phyloP scores from a whole-genome alignment of 495 filamentous ascomycete species.

The Neurospora sp. region DNA sequence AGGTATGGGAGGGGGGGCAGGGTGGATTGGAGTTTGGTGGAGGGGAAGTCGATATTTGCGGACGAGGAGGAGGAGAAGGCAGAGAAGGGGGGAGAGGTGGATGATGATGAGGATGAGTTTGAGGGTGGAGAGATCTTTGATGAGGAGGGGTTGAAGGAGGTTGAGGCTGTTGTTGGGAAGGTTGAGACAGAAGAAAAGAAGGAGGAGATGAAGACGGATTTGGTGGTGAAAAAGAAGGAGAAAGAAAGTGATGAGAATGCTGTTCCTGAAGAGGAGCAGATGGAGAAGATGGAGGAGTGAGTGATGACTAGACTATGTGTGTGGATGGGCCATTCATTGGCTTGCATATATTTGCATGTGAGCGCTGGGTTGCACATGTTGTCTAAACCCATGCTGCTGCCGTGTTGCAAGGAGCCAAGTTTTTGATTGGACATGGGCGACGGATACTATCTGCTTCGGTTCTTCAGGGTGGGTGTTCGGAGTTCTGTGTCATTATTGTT shows the following conservation, averaged over 20 bases:
- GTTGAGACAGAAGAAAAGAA: not conserved
- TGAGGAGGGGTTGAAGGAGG: constrained; percentile 11
- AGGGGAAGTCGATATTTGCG: not conserved
- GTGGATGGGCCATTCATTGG: not conserved
- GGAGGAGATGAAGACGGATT: constrained; percentile 1
- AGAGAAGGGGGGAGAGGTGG: not conserved
- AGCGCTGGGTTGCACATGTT: not conserved
- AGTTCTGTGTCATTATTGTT: not conserved
- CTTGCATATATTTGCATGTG: not conserved
- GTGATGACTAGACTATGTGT: not conserved
- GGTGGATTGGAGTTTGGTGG: constrained; percentile 73
- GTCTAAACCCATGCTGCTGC: not conserved
- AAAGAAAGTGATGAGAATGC: constrained; percentile 2
- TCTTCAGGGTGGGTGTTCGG: not conserved
- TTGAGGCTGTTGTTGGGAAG: constrained; percentile 6
- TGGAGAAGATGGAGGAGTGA: not conserved
- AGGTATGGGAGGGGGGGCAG: constrained; percentile 68
- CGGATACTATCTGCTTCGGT: not conserved
- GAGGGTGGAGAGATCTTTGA: constrained; percentile 11
- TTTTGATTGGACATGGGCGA: not conserved
- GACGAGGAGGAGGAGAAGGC: not conserved
- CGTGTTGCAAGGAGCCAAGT: not conserved
- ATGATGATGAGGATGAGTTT: constrained; percentile 6
- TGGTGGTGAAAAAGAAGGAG: not conserved
- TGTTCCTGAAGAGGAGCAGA: not conserved